Conservation (phyloP, 1,284 basidiomycete genomes). For the Dichomitus squalens region DNA sequence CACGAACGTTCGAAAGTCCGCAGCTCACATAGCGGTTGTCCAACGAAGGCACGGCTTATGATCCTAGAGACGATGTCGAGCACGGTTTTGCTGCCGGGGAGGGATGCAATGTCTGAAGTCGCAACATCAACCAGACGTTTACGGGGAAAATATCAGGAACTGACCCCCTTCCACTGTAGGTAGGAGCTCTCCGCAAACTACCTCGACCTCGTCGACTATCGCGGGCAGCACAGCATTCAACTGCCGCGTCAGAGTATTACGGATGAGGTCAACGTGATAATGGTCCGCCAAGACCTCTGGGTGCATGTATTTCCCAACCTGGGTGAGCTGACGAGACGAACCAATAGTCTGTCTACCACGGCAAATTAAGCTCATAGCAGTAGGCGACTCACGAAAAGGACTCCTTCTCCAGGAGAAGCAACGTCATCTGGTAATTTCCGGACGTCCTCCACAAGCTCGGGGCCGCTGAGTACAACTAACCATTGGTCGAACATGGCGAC, state of each 20-base stretch:
- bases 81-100: neutral
- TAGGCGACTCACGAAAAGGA: neutral
- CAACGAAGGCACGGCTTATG: neutral
- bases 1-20: too few relatives aligned
- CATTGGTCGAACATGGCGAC: conserved; percentile 33
- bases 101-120: neutral
- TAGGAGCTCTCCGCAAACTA: neutral
- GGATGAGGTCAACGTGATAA: neutral
- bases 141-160: neutral
- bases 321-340: too few relatives aligned
- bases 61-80: neutral
- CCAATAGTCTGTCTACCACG: too few relatives aligned
- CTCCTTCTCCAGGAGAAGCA: conserved; percentile 36
- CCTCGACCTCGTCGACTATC: neutral
- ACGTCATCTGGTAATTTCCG: conserved; percentile 37
- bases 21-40: neutral
- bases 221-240: neutral
- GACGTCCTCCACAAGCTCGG: conserved; percentile 37
- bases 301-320: too few relatives aligned
- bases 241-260: neutral
- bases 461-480: conserved; percentile 36
- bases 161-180: neutral
- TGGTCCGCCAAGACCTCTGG: conserved; percentile 40
- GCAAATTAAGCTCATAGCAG: too few relatives aligned
- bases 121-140: too few relatives aligned